Evolutionary conservation across 352 stramenopile species (phyloP), one percentile per base, ranked within the genome.

Genomic region (Pythium coloratum): DNA sequence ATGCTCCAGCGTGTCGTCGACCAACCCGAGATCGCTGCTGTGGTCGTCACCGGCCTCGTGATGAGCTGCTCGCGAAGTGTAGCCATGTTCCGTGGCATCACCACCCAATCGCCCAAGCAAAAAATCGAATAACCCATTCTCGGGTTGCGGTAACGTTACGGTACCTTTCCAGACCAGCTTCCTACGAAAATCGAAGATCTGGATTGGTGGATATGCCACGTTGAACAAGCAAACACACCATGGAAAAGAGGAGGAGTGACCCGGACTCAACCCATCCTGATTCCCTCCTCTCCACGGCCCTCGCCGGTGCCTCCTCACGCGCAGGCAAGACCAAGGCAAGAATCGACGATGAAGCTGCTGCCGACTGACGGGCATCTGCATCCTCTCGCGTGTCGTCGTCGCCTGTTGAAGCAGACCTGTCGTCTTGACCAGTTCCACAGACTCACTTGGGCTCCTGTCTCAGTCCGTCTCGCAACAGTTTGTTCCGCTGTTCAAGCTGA

Each of bases 131-230:
- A 66, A 71, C 59, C 65, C 64, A 70, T 6, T 18, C 16, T 14
- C 18, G 30, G 63, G 63, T 38, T 69, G 54, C 36, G 42, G 49
- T 56, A 34, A 8, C 13, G 6, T 1, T 20, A 8, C 40, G 3
- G 47, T 34, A 55, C 16, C 9, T 6, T 47, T 44, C 5, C n/a
- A 18, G 10, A 8, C 13, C 10, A 8, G 16, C 32, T 64, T 64
- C 47, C 20, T 68, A 47, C 53, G 62, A 68, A 68, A 68, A 68
- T 68, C 62, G 62, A 68, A 68, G 62, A 62, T 58, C 40, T 36
- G 24, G 54, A 68, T 68, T 68, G 62, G 62, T 40, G 12, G 49
- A 55, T 55, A 30, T 55, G 24, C 38, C 32, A 69, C 20, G 55
- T 69, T 64, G 63, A 69, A 64, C 63, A 55, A 55, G 20, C 20